Percentiles rank a stretch among this genome's conserved stretches.
phyloP scores from a whole-genome alignment of 495 filamentous ascomycete genomes.

The Lophium mytilinum region DNA sequence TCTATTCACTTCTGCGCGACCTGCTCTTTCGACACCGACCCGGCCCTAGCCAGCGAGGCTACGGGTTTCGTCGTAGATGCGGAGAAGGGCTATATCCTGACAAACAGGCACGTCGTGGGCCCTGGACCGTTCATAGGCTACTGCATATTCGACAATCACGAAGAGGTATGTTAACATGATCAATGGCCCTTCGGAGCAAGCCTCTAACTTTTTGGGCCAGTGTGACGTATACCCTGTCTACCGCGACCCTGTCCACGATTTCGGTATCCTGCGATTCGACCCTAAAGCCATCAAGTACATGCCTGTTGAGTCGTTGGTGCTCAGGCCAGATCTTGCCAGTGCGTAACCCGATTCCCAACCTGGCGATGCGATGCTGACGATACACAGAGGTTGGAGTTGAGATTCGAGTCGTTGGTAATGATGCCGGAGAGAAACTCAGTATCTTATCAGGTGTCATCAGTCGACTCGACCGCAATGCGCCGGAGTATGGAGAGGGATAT shows the following conservation, averaged over 20 bases:
- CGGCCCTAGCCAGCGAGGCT: conserved; percentile 86
- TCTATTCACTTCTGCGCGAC: conserved; percentile 99
- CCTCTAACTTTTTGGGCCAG: conserved; percentile 34
- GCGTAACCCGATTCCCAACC: not conserved
- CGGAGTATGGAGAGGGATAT: conserved; percentile 97
- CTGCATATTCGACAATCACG: conserved; percentile 97
- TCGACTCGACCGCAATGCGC: conserved; percentile 89
- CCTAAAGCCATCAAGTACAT: conserved; percentile 95
- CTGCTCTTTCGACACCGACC: conserved; percentile 93
- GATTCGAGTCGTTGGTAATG: conserved; percentile 96
- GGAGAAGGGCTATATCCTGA: conserved; percentile 62
- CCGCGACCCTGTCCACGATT: conserved; percentile 96
- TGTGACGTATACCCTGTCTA: conserved; percentile 97
- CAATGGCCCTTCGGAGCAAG: not conserved
- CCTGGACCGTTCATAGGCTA: conserved; percentile 96
- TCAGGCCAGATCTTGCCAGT: conserved; percentile 69
- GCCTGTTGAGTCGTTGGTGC: conserved; percentile 67
- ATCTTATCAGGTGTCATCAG: conserved; percentile 97
- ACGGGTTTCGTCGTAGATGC: conserved; percentile 98
- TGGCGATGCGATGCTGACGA: not conserved
- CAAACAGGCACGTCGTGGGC: conserved; percentile 73
- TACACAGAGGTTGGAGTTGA: conserved; percentile 64
- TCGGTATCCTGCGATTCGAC: conserved; percentile 92
- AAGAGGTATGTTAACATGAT: conserved; percentile 43
- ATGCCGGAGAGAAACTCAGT: conserved; percentile 96